phyloP scores from a whole-genome alignment of 495 filamentous ascomycete species.

The Hypoxylon intermedium region DNA sequence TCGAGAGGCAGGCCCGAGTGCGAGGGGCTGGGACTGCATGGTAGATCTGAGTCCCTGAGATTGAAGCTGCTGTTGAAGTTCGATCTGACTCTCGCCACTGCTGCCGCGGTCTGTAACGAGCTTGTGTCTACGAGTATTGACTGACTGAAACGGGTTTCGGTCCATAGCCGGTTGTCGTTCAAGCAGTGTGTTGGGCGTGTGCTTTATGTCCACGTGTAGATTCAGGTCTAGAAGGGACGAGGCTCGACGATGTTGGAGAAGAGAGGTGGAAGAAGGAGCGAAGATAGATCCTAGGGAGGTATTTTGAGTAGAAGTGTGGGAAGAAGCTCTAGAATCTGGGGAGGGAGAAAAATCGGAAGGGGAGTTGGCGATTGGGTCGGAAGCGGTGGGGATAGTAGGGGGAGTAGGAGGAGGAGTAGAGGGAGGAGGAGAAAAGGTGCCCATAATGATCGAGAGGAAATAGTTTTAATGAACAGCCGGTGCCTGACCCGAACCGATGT shows the following conservation, averaged over 20 bases:
- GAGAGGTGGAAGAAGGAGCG: constrained; percentile 2
- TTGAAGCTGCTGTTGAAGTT: constrained; percentile 22
- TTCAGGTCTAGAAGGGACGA: constrained; percentile 31
- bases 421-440: constrained; percentile 11
- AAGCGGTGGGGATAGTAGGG: constrained; percentile 25
- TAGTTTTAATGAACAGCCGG: constrained; percentile 9
- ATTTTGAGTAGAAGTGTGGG: constrained; percentile 32
- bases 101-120: constrained; percentile 21
- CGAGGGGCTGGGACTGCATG: constrained; percentile 5
- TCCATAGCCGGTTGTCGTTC: constrained; percentile 34
- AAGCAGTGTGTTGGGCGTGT: constrained; percentile 11
- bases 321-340: constrained; percentile 25
- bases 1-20: constrained; percentile 8
- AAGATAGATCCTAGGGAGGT: constrained; percentile 27
- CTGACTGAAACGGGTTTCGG: constrained; percentile 37
- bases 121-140: constrained; percentile 40
- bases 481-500: constrained; percentile 8
- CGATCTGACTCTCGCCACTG: not conserved
- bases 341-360: constrained; percentile 36
- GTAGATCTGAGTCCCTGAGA: constrained; percentile 16
- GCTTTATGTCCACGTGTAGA: constrained; percentile 16
- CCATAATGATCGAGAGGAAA: constrained; percentile 37
- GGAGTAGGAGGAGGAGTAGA: constrained; percentile 12
- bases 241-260: constrained; percentile 1
- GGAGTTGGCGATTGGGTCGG: constrained; percentile 23